A percentile compares a stretch with the other conserved stretches of the same genome.
phyloP scores from a whole-genome alignment of 2,329 filamentous ascomycete genomes.

The Periglandula ipomoeae region DNA sequence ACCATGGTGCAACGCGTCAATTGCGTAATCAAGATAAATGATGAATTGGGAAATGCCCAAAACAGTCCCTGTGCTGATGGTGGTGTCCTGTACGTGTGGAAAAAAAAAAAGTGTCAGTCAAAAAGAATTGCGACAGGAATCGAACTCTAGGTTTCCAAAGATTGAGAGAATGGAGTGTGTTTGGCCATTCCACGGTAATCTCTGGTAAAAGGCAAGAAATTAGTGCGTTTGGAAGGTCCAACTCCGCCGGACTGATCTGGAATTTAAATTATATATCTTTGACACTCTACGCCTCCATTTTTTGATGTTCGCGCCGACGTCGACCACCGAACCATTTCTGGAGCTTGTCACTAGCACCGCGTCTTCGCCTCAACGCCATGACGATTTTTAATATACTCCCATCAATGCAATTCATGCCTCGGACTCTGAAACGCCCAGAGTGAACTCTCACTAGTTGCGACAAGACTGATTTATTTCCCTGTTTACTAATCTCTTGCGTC shows the following conservation, averaged over 20 bases:
- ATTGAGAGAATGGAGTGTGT: slow-evolving; percentile 8
- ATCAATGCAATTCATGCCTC: not conserved
- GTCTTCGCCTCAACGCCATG: too few relatives aligned
- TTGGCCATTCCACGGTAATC: slow-evolving; percentile 13
- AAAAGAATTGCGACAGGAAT: slow-evolving; percentile 3
- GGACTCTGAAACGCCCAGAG: not conserved
- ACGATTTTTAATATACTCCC: not conserved
- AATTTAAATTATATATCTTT: slow-evolving; percentile 3
- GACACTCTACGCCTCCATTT: too few relatives aligned
- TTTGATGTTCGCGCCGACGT: not conserved
- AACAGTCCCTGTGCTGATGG: too few relatives aligned
- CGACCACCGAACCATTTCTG: too few relatives aligned
- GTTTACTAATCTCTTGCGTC: not conserved
- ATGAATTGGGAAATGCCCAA: too few relatives aligned
- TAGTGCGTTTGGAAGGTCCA: slow-evolving; percentile 12
- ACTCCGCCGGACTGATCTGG: not conserved
- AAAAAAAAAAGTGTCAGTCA: not conserved
- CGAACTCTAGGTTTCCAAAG: slow-evolving; percentile 9
- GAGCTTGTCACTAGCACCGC: too few relatives aligned
- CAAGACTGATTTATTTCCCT: not conserved
- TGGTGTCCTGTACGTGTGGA: too few relatives aligned
- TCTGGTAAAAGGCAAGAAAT: slow-evolving; percentile 14
- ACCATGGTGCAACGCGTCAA: too few relatives aligned
- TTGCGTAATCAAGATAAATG: too few relatives aligned
- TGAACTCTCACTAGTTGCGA: not conserved